Base-by-base conservation (phyloP, 2,329 filamentous ascomycete genomes). In the Chrysoporthe puriensis region DNA sequence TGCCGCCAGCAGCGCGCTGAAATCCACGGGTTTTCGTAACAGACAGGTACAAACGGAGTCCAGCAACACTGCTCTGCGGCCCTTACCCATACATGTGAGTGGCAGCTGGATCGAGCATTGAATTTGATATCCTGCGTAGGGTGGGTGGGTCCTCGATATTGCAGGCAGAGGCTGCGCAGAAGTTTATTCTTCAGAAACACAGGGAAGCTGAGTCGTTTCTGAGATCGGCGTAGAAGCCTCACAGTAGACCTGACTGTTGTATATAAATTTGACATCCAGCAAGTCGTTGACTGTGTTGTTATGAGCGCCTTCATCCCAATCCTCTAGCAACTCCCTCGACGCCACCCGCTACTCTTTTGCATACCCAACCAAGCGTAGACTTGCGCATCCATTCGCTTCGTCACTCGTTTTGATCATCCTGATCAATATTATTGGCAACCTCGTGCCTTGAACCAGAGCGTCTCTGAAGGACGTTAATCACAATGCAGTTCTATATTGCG, bases 161-260 rank as follows among this genome's bases (percentile, higher is more conserved):
- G 62, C 64, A 66, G 64, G 64, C 44, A 48, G 62, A 54, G 64
- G 58, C 58, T 66, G 64, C 48, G 62, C 58, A 66, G 44, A 48
- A 61, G 61, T 57, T 62, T 66, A 50, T 58, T 40, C 26, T 42
- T 43, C 64, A 62, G 58, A 44, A 54, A 56, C 62, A 7, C 64
- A 66, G 64, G 64, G 64, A 52, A 59, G 34, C 61, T 66, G 64
- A 66, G 48, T 66, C 64, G 64, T 42, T 40, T 59, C 42, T 63
- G 48, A 42, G 48, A 42, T 40, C 40, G 58, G 54, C 64, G 26
- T 34, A 6, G 54, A 13, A 40, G 40, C 16, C 34, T 16, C 16
- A 54, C 11, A 21, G 26, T 26, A 7, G 26, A 2, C 50, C 26
- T 3, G 26, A 54, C 11, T 32, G 16, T 2, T 54, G 50, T 54